Base-by-base conservation (phyloP, 2,329 filamentous ascomycete genomes). In the Cladophialophora psammophila region DNA sequence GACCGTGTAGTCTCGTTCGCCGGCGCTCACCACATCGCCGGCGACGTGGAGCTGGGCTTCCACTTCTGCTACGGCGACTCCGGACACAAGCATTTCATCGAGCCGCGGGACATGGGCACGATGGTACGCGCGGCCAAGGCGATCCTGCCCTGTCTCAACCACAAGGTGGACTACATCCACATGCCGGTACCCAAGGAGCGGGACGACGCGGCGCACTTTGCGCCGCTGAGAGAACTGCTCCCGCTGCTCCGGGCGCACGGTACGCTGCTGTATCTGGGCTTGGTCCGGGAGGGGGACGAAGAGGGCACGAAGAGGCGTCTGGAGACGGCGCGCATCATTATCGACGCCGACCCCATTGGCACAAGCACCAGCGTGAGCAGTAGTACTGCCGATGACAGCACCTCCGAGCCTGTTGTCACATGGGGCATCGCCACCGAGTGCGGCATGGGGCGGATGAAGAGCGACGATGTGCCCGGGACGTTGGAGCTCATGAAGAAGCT, bases 51-150 rank as follows among this genome's bases (percentile, higher is more conserved):
- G 45, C 54, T 84, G 62, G 82, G 80, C 0, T 76, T 81, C 36
- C 82, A 84, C 71, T 75, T 84, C 20, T 84, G 83, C 73, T 84
- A 84, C 69, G 82, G 82, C 12, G 82, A 84, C 66, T 73, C 80
- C 4, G 72, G 75, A 0, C 81, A 83, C 71, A 72, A 74, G 58
- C 82, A 83, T 71, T 83, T 80, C 67, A 66, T 79, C n/a, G 78
- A 84, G 61, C 81, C 82, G 0, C 73, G 74, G 8, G 78, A 80
- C 54, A 72, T 76, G 48, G 69, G 64, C 0, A 34, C 77, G 0
- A 40, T 80, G 35, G 79, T 82, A 5, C 76, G 80, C 12, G 67
- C 82, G 26, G 78, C 76, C 4, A 80, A 78, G 48, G 72, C 67
- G 1, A 69, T 81, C 18, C 68, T 75, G 15, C 62, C 72, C 5